Base-by-base conservation (phyloP, 1,284 basidiomycete species). In the Irpex sp. region DNA sequence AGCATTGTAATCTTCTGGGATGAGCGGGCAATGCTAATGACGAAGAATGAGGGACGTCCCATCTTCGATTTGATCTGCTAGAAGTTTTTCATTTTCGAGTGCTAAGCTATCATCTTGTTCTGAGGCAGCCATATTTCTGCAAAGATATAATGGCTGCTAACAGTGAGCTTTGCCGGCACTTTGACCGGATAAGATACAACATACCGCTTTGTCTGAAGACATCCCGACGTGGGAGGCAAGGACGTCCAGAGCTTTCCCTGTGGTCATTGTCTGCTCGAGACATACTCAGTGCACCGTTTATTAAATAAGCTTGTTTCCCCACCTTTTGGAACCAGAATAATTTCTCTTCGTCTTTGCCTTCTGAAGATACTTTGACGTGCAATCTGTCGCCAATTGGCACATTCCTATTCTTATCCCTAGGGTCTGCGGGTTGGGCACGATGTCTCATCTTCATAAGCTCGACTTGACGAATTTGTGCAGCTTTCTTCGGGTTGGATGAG, bases 401-500 rank as follows among this genome's bases (percentile, higher is more conserved):
- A 19, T 75, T 72, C 15, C 77, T 74, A 2, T 71, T 61, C 59
- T 76, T 81, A 68, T 87, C 84, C 68, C 79, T 85, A 9, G 81
- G 78, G 68, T 92, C 86, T 3, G 78, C 84, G 5, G 90, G 83
- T 47, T 77, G 68, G 9, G 91, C 91, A 57, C 77, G 80, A 70
- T 89, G 89, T 58, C 87, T 84, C 81, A 92, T 83, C 69, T 86
- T 90, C 82, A 93, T 90, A 6, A 86, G 69, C 68, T 87, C 82
- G 9, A 92, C 73, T 68, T 85, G 85, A 59, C 79, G 78, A 58
- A 80, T 72, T 66, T 85, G 83, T 0, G 80, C 83, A 13, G 81
- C 70, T 68, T 87, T 88, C 65, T 77, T 80, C 5, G 85, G 80
- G 67, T 87, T 81, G 1, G 77, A 78, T 33, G 53, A 33, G 6